A percentile compares a stretch with the other conserved stretches of the same genome.
Conservation (phyloP, 2,329 filamentous ascomycete species). For the Lithohypha guttulata region DNA sequence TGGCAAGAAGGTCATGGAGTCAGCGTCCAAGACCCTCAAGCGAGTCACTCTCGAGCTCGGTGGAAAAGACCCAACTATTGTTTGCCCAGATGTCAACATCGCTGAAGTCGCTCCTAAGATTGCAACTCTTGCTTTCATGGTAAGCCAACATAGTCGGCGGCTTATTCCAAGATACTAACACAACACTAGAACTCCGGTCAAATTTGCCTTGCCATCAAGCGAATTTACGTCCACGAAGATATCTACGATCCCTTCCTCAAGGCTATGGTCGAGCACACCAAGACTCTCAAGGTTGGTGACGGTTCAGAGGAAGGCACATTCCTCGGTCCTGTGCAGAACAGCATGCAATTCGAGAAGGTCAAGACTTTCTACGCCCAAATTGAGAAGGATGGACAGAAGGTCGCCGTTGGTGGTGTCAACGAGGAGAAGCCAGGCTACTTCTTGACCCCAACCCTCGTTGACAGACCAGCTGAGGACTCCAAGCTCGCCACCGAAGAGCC, state of each 20-base stretch:
- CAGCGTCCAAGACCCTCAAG: slow-evolving; percentile 48
- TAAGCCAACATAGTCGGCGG: slow-evolving; percentile 35
- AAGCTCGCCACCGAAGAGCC: slow-evolving; percentile 49
- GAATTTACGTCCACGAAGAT: slow-evolving; percentile 47
- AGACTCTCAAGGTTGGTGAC: slow-evolving; percentile 25
- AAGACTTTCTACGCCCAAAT: slow-evolving; percentile 47
- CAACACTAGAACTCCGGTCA: slow-evolving; percentile 32
- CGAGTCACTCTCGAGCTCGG: slow-evolving; percentile 52
- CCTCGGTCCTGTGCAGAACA: slow-evolving; percentile 56
- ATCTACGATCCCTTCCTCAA: slow-evolving; percentile 42
- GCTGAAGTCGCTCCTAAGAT: slow-evolving; percentile 38
- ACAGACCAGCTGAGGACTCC: slow-evolving; percentile 46
- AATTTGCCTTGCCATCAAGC: slow-evolving; percentile 45
- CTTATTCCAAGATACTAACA: not conserved
- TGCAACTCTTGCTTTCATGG: slow-evolving; percentile 40
- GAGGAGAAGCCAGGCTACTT: slow-evolving; percentile 42
- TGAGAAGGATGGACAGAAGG: slow-evolving; percentile 44
- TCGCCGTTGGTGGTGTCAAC: slow-evolving; percentile 41
- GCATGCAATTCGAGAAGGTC: slow-evolving; percentile 54
- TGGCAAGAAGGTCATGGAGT: slow-evolving; percentile 51
- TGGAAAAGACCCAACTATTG: slow-evolving; percentile 52
- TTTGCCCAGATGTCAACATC: slow-evolving; percentile 48
- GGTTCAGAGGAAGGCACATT: slow-evolving; percentile 34
- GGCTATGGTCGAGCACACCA: slow-evolving; percentile 35
- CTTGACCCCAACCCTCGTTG: slow-evolving; percentile 49